phyloP scores from a whole-genome alignment of 164 flowering plant species.

The Dillenia suffruticosa region DNA sequence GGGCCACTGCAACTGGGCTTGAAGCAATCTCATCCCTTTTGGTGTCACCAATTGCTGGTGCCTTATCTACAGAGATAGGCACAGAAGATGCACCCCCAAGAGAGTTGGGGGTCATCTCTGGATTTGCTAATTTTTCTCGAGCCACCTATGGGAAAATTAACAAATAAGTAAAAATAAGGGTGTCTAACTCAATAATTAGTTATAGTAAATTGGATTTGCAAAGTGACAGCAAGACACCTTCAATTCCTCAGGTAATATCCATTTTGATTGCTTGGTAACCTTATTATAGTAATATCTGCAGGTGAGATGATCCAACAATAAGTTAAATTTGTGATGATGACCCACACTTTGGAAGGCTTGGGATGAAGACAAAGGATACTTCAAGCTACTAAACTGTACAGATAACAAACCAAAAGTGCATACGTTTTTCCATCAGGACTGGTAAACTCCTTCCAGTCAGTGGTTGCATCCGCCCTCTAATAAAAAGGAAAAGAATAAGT shows the following conservation, averaged over 20 bases:
- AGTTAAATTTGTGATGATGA: background rate
- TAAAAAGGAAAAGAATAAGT: constrained; percentile 3
- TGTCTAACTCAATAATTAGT: background rate
- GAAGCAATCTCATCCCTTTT: constrained; percentile 28
- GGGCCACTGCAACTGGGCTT: constrained; percentile 63
- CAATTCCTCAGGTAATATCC: constrained; percentile 91
- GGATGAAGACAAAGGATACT: no score
- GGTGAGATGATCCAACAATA: background rate
- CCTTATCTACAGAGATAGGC: constrained; percentile 23
- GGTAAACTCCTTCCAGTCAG: constrained; percentile 94
- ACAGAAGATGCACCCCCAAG: constrained; percentile 17
- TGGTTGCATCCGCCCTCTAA: constrained; percentile 97
- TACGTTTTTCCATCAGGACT: constrained; percentile 87
- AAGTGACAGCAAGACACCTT: constrained; percentile 44
- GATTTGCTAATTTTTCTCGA: constrained; percentile 53
- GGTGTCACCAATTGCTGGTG: constrained; percentile 13
- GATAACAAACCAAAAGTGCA: constrained; percentile 11
- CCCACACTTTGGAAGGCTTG: no score
- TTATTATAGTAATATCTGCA: constrained; percentile 53
- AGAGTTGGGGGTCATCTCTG: constrained; percentile 43
- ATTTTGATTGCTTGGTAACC: constrained; percentile 67
- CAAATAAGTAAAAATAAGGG: constrained; percentile 3
- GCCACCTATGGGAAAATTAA: constrained; percentile 53
- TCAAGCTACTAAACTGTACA: background rate
- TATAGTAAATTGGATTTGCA: background rate